A percentile compares a stretch with the other conserved stretches of the same genome.
Evolutionary conservation across 192 early-diverging fungal genomes (phyloP).

Genomic region (Lobosporangium transversale): DNA sequence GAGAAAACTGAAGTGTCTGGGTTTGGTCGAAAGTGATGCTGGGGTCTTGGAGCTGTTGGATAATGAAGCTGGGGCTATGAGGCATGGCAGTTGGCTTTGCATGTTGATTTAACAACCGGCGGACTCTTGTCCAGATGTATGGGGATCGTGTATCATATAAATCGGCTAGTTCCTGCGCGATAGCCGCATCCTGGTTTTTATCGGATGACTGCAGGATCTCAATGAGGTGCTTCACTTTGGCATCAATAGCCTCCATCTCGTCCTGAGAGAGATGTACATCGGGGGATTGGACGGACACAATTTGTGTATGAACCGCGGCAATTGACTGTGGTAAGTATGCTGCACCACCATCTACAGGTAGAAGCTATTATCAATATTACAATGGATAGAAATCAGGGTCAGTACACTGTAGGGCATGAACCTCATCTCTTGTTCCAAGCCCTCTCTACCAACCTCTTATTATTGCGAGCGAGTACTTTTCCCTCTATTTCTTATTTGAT

Average conservation of each 20-base stretch:
- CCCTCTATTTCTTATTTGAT: neutral
- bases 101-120: slow-evolving; percentile 1
- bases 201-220: slow-evolving; percentile 6
- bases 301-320: slow-evolving; percentile 9
- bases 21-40: neutral
- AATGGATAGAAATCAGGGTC: neutral
- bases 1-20: neutral
- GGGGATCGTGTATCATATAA: slow-evolving; percentile 21
- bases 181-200: slow-evolving; percentile 2
- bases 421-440: slow-evolving; percentile 53
- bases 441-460: slow-evolving; percentile 11
- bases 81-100: slow-evolving; percentile 3
- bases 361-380: slow-evolving; percentile 1
- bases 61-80: slow-evolving; percentile 13
- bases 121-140: slow-evolving; percentile 41
- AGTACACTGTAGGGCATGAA: no score
- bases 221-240: slow-evolving; percentile 12
- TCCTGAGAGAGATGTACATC: slow-evolving; percentile 24
- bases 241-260: slow-evolving; percentile 28
- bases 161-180: slow-evolving; percentile 18
- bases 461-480: neutral
- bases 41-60: slow-evolving; percentile 1
- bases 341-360: slow-evolving; percentile 9
- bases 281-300: slow-evolving; percentile 6
- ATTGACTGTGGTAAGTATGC: slow-evolving; percentile 27